Evolutionary conservation across 768 basidiomycete species (phyloP), one percentile per base, ranked within the genome.

Genomic region (Myochromella boudieri): DNA sequence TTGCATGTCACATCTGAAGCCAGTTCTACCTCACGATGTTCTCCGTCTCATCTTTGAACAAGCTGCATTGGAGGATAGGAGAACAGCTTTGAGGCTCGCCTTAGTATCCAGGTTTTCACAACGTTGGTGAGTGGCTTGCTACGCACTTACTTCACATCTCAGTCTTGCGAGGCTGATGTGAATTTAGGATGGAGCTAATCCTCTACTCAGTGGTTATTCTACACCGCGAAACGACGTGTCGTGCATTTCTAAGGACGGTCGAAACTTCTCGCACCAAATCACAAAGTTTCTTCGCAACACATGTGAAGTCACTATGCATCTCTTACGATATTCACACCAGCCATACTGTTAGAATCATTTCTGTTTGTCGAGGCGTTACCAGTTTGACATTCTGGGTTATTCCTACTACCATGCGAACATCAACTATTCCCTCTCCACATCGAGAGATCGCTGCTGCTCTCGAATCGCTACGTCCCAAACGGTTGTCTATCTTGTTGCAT

Each of bases 381-480:
- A 62, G 58, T 42, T 52, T 74, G 7, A 70, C 71, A 1, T 66
- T 71, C 44, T 72, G 69, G 67, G 68, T 62, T 12, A 54, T 69
- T 9, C 55, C 58, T 6, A 34, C 52, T 31, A 42, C 52, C 9
- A 56, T 33, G 36, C 40, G 43, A 38, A 36, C 42, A 15, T 38
- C 54, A n/a, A 41, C 44, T 22, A n/a, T 40, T 32, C 37, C 27
- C 12, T 44, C 28, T 27, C 52, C 46, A 38, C 40, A 56, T 43
- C 28, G 54, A 18, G 46, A 48, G 7, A 52, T 61, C 26, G 42
- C 58, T 5, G 52, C 55, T 9, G 57, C 54, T 20, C 46, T 62
- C 21, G 50, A 49, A 38, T 48, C 54, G 36, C 56, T 68, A 6
- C 57, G 66, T 17, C 69, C 69, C 4, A 56, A 57, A 34, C 61